These are phyloP conservation scores for Paraleonurus japonicus DNA, from an alignment of 257 asterid species.

Conservation along the genomic window DNA sequence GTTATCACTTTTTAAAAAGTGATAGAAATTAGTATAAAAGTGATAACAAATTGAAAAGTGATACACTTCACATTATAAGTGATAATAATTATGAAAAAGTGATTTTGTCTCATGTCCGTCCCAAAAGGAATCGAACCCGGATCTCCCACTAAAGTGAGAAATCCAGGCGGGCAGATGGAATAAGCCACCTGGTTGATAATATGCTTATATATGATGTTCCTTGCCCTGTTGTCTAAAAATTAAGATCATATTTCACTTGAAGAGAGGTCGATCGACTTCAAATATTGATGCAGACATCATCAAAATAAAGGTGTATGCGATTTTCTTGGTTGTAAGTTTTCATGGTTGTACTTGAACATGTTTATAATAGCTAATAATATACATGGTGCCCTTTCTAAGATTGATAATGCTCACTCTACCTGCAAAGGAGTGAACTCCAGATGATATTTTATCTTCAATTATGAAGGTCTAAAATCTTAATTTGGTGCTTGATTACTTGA, in stretches of 20 bases:
- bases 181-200: background rate
- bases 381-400: background rate
- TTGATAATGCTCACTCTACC: background rate
- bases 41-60: no score
- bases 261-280: conserved; percentile 32
- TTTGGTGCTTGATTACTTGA: background rate
- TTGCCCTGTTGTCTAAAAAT: background rate
- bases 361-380: background rate
- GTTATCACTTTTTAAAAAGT: no score
- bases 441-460: conserved; percentile 27
- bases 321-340: background rate
- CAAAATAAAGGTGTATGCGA: conserved; percentile 25
- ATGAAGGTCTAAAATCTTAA: conserved; percentile 21
- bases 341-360: background rate
- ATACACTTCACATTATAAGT: no score
- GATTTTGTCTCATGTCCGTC: no score
- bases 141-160: no score
- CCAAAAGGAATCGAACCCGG: no score
- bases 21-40: no score
- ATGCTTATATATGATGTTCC: background rate
- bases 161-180: no score
- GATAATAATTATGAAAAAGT: no score
- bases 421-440: conserved; percentile 38
- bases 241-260: background rate
- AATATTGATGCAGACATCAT: conserved; percentile 23